A percentile compares a stretch with the other conserved stretches of the same genome.
Conservation (phyloP, 306 rosid species). For the Gillenia trifoliata region DNA sequence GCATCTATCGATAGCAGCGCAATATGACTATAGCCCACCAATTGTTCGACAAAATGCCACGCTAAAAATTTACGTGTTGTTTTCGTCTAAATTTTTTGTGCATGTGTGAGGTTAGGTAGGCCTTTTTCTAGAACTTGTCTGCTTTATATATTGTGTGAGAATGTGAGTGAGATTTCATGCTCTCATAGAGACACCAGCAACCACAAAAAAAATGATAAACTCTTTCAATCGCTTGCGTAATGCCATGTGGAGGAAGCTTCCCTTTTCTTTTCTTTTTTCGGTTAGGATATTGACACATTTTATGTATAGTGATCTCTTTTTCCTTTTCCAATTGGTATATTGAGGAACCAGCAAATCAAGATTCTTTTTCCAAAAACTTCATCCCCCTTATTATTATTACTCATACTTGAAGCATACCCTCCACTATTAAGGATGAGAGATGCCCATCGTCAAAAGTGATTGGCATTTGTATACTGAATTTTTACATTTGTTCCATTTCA, state of each 20-base stretch:
- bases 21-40: no score
- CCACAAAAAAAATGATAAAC: background rate
- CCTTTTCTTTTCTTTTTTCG: background rate
- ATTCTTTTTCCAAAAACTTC: no score
- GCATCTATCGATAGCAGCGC: no score
- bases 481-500: background rate
- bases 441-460: background rate
- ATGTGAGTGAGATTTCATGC: conserved; percentile 22
- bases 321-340: background rate
- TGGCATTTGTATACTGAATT: background rate
- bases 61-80: no score
- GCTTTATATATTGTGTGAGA: conserved; percentile 17
- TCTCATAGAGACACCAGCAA: conserved; percentile 29
- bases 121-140: conserved; percentile 9
- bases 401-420: background rate
- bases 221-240: conserved; percentile 28
- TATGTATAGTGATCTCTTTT: no score
- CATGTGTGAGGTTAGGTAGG: background rate
- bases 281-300: no score
- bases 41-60: no score
- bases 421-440: no score
- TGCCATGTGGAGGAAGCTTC: conserved; percentile 18
- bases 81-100: no score
- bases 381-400: background rate
- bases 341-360: no score